phyloP scores from a whole-genome alignment of 164 flowering plant genomes.

The Warburgia ugandensis region DNA sequence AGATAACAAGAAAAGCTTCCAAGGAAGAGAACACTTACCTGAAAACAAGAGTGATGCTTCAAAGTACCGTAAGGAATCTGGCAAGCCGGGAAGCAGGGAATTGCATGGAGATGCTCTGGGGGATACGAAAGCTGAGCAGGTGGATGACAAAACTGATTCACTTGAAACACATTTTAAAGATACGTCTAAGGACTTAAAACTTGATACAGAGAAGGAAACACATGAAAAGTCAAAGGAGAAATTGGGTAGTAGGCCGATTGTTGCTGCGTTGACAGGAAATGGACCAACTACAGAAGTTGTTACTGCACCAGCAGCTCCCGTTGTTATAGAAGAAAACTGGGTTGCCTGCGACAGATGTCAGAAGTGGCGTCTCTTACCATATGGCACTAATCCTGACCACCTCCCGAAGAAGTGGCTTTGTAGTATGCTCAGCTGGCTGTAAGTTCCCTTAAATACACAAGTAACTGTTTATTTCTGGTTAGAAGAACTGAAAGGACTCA shows the following conservation, averaged over 20 bases:
- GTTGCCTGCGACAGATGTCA: slow-evolving; percentile 81
- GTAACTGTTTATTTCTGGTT: background rate
- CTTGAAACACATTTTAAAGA: slow-evolving; percentile 10
- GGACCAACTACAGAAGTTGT: slow-evolving; percentile 11
- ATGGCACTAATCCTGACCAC: slow-evolving; percentile 41
- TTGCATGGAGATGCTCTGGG: slow-evolving; percentile 5
- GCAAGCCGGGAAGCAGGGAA: slow-evolving; percentile 12
- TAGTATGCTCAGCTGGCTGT: slow-evolving; percentile 93
- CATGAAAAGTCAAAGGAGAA: slow-evolving; percentile 27
- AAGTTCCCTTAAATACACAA: slow-evolving; percentile 32
- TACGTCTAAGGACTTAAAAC: slow-evolving; percentile 22
- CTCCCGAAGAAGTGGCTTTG: slow-evolving; percentile 93
- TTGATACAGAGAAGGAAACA: slow-evolving; percentile 27
- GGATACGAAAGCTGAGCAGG: slow-evolving; percentile 14
- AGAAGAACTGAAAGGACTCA: background rate
- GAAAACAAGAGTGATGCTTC: slow-evolving; percentile 20
- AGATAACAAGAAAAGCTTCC: slow-evolving; percentile 17
- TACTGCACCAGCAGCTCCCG: slow-evolving; percentile 31
- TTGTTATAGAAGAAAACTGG: slow-evolving; percentile 58
- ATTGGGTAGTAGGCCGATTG: slow-evolving; percentile 14
- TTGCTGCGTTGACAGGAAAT: background rate
- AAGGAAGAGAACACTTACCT: slow-evolving; percentile 11
- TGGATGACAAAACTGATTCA: slow-evolving; percentile 7
- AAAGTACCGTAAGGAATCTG: slow-evolving; percentile 9
- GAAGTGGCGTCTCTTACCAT: slow-evolving; percentile 88